Conservation (phyloP, 2,329 filamentous ascomycete species). For the Emmonsiellopsis sp. region DNA sequence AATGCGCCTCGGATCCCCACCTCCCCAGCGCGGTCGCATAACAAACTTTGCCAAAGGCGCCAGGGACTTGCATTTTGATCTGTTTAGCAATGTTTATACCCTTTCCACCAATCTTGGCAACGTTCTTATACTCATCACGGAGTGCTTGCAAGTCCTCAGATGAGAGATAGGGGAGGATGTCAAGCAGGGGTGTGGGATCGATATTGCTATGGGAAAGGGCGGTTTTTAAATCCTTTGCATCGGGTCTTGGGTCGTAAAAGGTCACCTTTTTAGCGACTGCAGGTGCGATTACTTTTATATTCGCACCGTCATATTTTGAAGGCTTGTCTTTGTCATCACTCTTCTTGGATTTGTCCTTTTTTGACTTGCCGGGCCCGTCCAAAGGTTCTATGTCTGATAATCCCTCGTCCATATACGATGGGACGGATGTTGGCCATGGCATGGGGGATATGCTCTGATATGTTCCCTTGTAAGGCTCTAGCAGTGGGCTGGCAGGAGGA, state of each 20-base stretch:
- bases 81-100: slow-evolving; percentile 44
- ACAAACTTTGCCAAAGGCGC: slow-evolving; percentile 75
- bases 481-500: slow-evolving; percentile 70
- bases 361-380: slow-evolving; percentile 20
- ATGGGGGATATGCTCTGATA: slow-evolving; percentile 93
- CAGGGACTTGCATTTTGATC: slow-evolving; percentile 35
- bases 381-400: slow-evolving; percentile 42
- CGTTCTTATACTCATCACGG: slow-evolving; percentile 79
- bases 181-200: slow-evolving; percentile 63
- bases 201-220: slow-evolving; percentile 61
- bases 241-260: slow-evolving; percentile 77
- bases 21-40: slow-evolving; percentile 81
- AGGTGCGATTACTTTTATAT: slow-evolving; percentile 32
- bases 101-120: slow-evolving; percentile 56
- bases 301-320: slow-evolving; percentile 17
- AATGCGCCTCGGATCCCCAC: slow-evolving; percentile 93
- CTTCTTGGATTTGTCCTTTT: slow-evolving; percentile 14
- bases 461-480: slow-evolving; percentile 87
- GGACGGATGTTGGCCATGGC: slow-evolving; percentile 66
- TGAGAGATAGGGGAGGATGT: slow-evolving; percentile 73
- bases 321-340: not conserved
- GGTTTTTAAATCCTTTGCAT: slow-evolving; percentile 65
- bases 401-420: slow-evolving; percentile 46
- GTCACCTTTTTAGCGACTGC: slow-evolving; percentile 50
- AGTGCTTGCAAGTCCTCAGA: slow-evolving; percentile 83